Evolutionary conservation across 164 flowering plant genomes (phyloP), one percentile per base, ranked within the genome.

Genomic region (Malania oleifera): DNA sequence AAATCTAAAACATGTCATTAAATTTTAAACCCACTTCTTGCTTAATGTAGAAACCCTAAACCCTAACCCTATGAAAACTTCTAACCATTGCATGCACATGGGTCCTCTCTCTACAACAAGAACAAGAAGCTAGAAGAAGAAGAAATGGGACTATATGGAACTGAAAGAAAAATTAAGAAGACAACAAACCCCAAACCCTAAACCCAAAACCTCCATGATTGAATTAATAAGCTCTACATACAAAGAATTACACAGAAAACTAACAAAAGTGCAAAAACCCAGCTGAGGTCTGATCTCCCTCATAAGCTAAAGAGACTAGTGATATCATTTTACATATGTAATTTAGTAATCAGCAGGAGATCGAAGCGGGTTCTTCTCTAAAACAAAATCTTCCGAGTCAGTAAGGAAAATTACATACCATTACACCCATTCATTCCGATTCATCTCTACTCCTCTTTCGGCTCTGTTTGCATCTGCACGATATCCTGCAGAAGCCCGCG

Each of bases 401-500:
- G 41, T 53, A 19, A 53, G 61, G n/a, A 58, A 58, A 65, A 60
- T 59, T 58, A 44, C 73, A 62, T 67, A 62, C 73, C 67, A 62
- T 40, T 53, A 28, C 13, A 1, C 7, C n/a, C 5, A 38, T 19
- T n/a, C n/a, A n/a, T n/a, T n/a, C n/a, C n/a, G n/a, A n/a, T n/a
- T n/a, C 29, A 39, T 41, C 23, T 59, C 59, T 55, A 48, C 63
- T 70, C 71, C 64, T 77, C 61, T 23, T 66, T 34, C 0, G 46
- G 39, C 56, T 68, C 76, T 55, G 66, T 74, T 15, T 66, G 59
- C 71, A 76, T 63, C 66, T 71, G 77, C 47, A 87, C 70, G 3
- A 88, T 82, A 37, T 89, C 96, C 52, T 85, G 80, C 52, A 89
- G 89, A 29, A 89, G 85, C 3, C 95, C 93, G 59, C 82, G 65